Conservation (phyloP, 805 yeast species). For the Blastobotrys muscicola region DNA sequence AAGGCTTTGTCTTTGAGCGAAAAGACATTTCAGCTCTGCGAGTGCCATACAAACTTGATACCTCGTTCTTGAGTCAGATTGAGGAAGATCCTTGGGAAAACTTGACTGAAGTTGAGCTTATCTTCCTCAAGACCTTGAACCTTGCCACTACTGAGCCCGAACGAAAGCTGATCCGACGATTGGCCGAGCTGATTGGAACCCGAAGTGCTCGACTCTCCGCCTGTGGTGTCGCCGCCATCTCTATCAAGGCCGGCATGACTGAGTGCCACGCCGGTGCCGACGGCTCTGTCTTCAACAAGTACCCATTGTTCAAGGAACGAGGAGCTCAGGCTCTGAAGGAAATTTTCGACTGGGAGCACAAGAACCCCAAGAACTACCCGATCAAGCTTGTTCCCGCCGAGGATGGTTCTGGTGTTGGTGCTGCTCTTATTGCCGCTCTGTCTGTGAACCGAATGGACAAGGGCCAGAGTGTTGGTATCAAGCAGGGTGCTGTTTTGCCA, state of each 20-base stretch:
- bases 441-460: slow-evolving; percentile 68
- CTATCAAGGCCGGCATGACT: slow-evolving; percentile 68
- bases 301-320: slow-evolving; percentile 84
- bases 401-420: slow-evolving; percentile 98
- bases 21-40: slow-evolving; percentile 60
- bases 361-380: slow-evolving; percentile 54
- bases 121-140: slow-evolving; percentile 51
- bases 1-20: slow-evolving; percentile 55
- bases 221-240: slow-evolving; percentile 92
- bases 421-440: slow-evolving; percentile 95
- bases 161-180: slow-evolving; percentile 69
- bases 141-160: slow-evolving; percentile 65
- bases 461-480: slow-evolving; percentile 36
- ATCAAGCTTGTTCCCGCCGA: slow-evolving; percentile 84
- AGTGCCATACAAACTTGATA: slow-evolving; percentile 67
- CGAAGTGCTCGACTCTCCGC: slow-evolving; percentile 88
- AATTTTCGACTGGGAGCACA: slow-evolving; percentile 68
- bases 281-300: slow-evolving; percentile 90
- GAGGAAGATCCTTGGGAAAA: slow-evolving; percentile 88
- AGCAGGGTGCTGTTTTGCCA: slow-evolving; percentile 1
- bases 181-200: slow-evolving; percentile 82
- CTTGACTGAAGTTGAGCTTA: slow-evolving; percentile 59
- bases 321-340: slow-evolving; percentile 85
- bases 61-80: slow-evolving; percentile 76
- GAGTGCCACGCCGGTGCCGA: slow-evolving; percentile 87